These are phyloP conservation scores for Colletotrichum musicola DNA, from an alignment of 2,329 filamentous ascomycete genomes.

Conservation along the genomic window DNA sequence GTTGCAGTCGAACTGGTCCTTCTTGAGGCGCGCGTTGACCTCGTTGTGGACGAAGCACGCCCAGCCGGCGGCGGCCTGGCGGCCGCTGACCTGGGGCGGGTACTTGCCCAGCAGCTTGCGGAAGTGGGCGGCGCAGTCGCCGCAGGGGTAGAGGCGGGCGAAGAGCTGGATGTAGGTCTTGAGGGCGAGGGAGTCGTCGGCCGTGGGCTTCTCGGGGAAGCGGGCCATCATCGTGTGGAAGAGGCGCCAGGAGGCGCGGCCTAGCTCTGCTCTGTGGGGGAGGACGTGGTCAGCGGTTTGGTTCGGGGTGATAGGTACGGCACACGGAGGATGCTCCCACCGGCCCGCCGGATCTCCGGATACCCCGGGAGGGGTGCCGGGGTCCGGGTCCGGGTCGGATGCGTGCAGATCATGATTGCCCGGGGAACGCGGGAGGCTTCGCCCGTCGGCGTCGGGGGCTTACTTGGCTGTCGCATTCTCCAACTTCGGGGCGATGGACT, in stretches of 20 bases:
- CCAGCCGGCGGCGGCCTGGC: conserved; percentile 75
- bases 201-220: conserved; percentile 74
- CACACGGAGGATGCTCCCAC: not conserved
- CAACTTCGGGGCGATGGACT: conserved; percentile 82
- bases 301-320: not conserved
- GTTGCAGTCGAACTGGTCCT: conserved; percentile 73
- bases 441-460: conserved; percentile 40
- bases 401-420: not conserved
- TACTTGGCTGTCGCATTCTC: conserved; percentile 87
- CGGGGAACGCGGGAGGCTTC: not conserved
- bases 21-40: conserved; percentile 74
- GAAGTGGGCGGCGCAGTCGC: conserved; percentile 78
- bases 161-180: conserved; percentile 76
- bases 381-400: not conserved
- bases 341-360: too few relatives aligned
- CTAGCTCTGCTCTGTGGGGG: conserved; percentile 68
- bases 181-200: conserved; percentile 72
- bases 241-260: conserved; percentile 77
- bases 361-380: not conserved
- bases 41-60: conserved; percentile 76
- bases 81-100: conserved; percentile 74
- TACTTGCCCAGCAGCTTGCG: conserved; percentile 71
- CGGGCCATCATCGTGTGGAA: conserved; percentile 79
- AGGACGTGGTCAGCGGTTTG: conserved; percentile 22
- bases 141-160: conserved; percentile 77